Percentiles rank a stretch among this genome's conserved stretches.
Evolutionary conservation across 2,329 filamentous ascomycete genomes (phyloP).

Genomic region (Nothophaeocryptopus gaeumannii): DNA sequence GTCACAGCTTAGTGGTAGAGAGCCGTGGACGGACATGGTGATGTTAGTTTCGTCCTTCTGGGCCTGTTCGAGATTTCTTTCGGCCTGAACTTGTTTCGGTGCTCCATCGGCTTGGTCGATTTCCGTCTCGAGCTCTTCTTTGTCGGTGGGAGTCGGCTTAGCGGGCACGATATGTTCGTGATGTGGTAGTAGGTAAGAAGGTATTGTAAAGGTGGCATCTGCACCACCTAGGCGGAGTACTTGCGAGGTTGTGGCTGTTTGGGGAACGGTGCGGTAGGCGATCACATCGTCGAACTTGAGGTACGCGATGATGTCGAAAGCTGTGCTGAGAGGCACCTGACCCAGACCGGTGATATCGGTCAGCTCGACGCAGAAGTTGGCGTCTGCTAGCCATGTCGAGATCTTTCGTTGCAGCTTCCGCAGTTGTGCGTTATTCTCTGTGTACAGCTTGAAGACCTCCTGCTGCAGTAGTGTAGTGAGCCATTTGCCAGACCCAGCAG

Average conservation of each 20-base stretch:
- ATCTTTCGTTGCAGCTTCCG: constrained; percentile 47
- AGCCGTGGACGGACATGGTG: constrained; percentile 48
- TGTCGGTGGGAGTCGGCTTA: constrained; percentile 36
- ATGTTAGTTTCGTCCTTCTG: constrained; percentile 51
- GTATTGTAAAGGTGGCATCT: constrained; percentile 50
- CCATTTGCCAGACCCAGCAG: constrained; percentile 52
- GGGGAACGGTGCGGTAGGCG: constrained; percentile 48
- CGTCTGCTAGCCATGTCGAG: constrained; percentile 50
- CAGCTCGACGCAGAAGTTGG: constrained; percentile 53
- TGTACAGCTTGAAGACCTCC: constrained; percentile 52
- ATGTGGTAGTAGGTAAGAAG: constrained; percentile 52
- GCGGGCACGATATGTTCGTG: constrained; percentile 54
- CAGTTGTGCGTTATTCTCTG: constrained; percentile 44
- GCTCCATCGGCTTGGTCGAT: constrained; percentile 44
- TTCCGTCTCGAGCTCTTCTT: constrained; percentile 36
- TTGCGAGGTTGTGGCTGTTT: constrained; percentile 45
- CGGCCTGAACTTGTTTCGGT: constrained; percentile 43
- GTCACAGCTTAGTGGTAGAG: constrained; percentile 50
- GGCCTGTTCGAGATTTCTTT: constrained; percentile 41
- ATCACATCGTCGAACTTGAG: constrained; percentile 50
- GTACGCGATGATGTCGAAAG: constrained; percentile 48
- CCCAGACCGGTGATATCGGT: constrained; percentile 46
- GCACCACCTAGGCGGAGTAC: constrained; percentile 52
- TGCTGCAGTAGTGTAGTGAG: constrained; percentile 47
- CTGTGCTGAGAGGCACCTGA: constrained; percentile 49